Evolutionary conservation across 352 stramenopile genomes (phyloP), one percentile per base, ranked within the genome.

Genomic region (Phytophthora megakarya): DNA sequence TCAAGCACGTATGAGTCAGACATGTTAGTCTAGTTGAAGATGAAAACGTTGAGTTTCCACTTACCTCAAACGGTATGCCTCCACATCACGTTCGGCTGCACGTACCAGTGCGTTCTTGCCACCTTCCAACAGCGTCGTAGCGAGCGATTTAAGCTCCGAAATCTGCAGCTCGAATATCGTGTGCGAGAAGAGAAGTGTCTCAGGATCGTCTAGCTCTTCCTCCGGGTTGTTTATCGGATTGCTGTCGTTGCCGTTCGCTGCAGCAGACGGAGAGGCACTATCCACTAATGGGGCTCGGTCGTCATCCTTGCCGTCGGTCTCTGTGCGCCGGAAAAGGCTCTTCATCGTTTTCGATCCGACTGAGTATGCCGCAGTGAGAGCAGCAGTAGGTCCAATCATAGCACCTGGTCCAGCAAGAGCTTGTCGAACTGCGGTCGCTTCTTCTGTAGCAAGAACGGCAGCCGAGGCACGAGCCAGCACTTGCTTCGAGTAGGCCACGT

Each of bases 81-180:
- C 72, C 26, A 75, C 47, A 26, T 90, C 61, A 15, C 74, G 61
- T 12, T 65, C 56, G 18, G 69, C 58, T 13, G 16, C 45, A 9
- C 60, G 43, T 19, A 82, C 33, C 11, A 89, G 3, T 5, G 53
- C 51, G 16, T 72, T 50, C 26, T 70, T 72, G 9, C 55, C 37
- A 23, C 51, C 65, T 12, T 75, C 46, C 5, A 90, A 56, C 25
- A 88, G 39, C 6, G 59, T 62, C 21, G 59, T 57, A 3, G 64
- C 63, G 3, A 89, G 56, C 1, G 54, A 48, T 39, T 73, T 82
- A 25, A 87, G 74, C 19, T 88, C 72, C 1, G 40, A 46, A 44
- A 88, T 73, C 48, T 88, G 79, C 9, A 69, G 70, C 63, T 93
- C 84, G 60, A 90, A 93, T 39, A 89, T 87, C n/a, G 80, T 86